Conservation (phyloP, 805 yeast genomes). For the Hanseniaspora mollemarum region DNA sequence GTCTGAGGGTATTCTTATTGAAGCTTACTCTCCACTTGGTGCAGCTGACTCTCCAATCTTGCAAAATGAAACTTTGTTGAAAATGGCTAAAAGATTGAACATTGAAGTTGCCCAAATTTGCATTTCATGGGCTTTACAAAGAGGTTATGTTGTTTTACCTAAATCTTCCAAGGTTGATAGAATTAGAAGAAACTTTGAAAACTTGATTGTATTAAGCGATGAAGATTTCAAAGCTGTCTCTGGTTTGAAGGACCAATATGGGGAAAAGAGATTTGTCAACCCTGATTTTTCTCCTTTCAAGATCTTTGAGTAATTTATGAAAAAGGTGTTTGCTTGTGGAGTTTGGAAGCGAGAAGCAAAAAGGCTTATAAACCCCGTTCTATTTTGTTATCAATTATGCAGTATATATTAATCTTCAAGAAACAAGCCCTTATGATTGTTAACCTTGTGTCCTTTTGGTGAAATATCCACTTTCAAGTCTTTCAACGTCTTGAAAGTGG, state of each 20-base stretch:
- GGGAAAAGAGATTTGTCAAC: conserved; percentile 14
- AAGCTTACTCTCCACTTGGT: conserved; percentile 75
- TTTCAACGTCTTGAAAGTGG: neutral
- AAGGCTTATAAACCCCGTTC: too few species aligned
- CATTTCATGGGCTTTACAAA: conserved; percentile 48
- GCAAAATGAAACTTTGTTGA: conserved; percentile 34
- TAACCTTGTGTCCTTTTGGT: neutral
- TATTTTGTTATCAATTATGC: too few species aligned
- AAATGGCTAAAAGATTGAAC: conserved; percentile 32
- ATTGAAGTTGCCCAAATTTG: conserved; percentile 40
- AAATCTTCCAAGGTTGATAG: conserved; percentile 38
- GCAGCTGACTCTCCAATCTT: conserved; percentile 44
- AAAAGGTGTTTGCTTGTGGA: neutral
- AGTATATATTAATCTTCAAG: neutral
- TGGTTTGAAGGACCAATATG: conserved; percentile 8
- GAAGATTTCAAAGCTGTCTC: conserved; percentile 12
- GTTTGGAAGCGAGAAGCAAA: too few species aligned
- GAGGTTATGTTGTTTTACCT: conserved; percentile 45
- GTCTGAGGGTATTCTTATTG: conserved; percentile 43
- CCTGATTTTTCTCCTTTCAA: conserved; percentile 15
- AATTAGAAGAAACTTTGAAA: conserved; percentile 18
- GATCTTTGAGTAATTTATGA: conserved; percentile 9
- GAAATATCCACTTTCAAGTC: conserved; percentile 3
- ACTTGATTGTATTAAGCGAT: conserved; percentile 7
- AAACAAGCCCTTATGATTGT: neutral